These are phyloP conservation scores for Lyophyllum atratum DNA, from an alignment of 768 basidiomycete genomes.

Conservation along the genomic window DNA sequence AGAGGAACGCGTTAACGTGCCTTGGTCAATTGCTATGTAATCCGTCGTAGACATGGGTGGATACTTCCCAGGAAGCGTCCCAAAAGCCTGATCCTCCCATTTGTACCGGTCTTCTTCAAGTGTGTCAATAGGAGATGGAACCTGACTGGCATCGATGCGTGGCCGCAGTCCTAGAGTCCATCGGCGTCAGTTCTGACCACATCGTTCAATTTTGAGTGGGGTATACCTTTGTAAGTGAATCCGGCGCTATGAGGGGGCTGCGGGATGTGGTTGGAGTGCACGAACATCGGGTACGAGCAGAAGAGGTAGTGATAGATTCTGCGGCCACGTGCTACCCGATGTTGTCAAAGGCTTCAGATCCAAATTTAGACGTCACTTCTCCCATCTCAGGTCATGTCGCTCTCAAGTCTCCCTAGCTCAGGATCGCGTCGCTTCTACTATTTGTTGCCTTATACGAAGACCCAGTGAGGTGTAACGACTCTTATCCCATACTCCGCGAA, in stretches of 20 bases:
- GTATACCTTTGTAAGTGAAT: slow-evolving; percentile 45
- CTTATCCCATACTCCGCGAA: neutral
- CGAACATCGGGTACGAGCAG: slow-evolving; percentile 33
- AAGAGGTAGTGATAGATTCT: neutral
- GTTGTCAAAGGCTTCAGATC: too few species aligned
- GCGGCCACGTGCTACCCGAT: neutral
- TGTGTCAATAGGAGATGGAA: slow-evolving; percentile 87
- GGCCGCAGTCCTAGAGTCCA: slow-evolving; percentile 63
- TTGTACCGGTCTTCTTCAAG: slow-evolving; percentile 77
- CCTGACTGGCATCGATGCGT: slow-evolving; percentile 83
- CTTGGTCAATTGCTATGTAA: slow-evolving; percentile 91
- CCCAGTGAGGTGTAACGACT: too few species aligned
- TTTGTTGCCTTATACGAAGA: too few species aligned
- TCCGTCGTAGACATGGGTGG: slow-evolving; percentile 88
- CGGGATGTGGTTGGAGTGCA: slow-evolving; percentile 55
- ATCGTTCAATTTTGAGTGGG: neutral
- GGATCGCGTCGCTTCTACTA: too few species aligned
- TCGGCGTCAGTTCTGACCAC: neutral
- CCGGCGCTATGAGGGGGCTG: slow-evolving; percentile 75
- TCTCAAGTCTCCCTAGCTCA: too few species aligned
- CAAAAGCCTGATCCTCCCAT: slow-evolving; percentile 74
- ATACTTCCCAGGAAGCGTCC: slow-evolving; percentile 56
- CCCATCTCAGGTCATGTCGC: too few species aligned
- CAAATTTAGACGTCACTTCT: too few species aligned
- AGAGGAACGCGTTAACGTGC: slow-evolving; percentile 24